Conservation (phyloP, 495 filamentous ascomycete genomes). For the Lasiosphaeria hispida region DNA sequence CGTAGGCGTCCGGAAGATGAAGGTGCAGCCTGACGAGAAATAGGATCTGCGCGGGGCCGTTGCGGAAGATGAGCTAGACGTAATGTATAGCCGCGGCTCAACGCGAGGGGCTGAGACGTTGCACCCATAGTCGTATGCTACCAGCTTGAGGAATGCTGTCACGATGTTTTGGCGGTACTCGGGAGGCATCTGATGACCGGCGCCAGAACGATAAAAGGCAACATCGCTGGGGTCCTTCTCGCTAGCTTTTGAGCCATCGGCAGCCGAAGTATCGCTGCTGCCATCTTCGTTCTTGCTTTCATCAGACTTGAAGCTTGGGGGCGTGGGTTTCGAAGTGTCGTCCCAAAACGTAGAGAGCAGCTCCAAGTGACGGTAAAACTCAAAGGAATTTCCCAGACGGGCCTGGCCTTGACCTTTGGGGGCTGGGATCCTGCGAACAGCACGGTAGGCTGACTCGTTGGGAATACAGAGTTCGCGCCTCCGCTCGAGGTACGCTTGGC, state of each 20-base stretch:
- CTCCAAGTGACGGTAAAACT: conserved; percentile 57
- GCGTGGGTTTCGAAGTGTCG: conserved; percentile 44
- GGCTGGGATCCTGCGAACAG: conserved; percentile 49
- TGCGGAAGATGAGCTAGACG: conserved; percentile 50
- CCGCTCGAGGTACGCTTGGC: conserved; percentile 51
- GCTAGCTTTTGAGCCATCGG: conserved; percentile 6
- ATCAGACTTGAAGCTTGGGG: conserved; percentile 7
- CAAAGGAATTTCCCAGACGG: conserved; percentile 55
- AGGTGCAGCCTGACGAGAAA: conserved; percentile 51
- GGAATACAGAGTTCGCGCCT: conserved; percentile 47
- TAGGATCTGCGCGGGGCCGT: conserved; percentile 43
- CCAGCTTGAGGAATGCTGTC: conserved; percentile 71
- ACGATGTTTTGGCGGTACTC: conserved; percentile 70
- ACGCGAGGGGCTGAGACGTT: conserved; percentile 61
- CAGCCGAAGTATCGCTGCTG: neutral
- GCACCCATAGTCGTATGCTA: conserved; percentile 77
- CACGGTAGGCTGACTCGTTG: conserved; percentile 52
- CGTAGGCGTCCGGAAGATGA: conserved; percentile 64
- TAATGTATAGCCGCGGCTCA: conserved; percentile 61
- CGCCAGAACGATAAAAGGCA: conserved; percentile 49
- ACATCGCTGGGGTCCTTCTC: conserved; percentile 9
- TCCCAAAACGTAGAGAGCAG: conserved; percentile 51
- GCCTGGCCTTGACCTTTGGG: conserved; percentile 45
- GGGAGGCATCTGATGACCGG: conserved; percentile 71
- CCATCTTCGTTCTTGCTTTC: conserved; percentile 19